Evolutionary conservation across 257 asterid genomes (phyloP), one percentile per base, ranked within the genome.

Genomic region (Ophiorrhiza pumila): DNA sequence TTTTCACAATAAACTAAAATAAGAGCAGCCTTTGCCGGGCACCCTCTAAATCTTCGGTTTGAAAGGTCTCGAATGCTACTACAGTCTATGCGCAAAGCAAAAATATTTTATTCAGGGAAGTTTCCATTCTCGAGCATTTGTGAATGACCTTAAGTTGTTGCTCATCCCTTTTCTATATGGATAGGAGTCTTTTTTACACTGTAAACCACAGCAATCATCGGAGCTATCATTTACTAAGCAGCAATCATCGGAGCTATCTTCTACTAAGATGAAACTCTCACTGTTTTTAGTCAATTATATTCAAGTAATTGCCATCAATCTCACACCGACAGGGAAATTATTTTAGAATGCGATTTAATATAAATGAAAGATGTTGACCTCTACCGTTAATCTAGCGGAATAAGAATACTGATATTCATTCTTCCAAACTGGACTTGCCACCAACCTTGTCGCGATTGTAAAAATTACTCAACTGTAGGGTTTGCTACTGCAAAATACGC

Each of bases 241-340:
- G 49, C 73, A 20, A 63, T 22, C 13, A 10, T 42, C 52, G 69
- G 73, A 69, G 52, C 73, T n/a, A n/a, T 12, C 69, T 39, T 64
- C 69, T 64, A n/a, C 69, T 64, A 34, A 69, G 49, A 50, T 23
- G 62, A 39, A 7, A 69, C 61, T n/a, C 73, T n/a, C 73, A 34
- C 13, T 10, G 59, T 34, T 18, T 52, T n/a, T 34, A 52, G 47
- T 50, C 45, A 52, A 29, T 32, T 52, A n/a, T n/a, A n/a, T n/a
- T n/a, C n/a, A n/a, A 27, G 17, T 32, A n/a, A 23, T 18, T 49
- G 55, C 47, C 9, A 31, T 50, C 43, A 45, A 9, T 45, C 27
- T 18, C 25, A 17, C 17, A n/a, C n/a, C n/a, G 39, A 20, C 25
- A 43, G 18, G 52, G 50, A 17, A 12, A 7, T 56, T 2, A 13